phyloP scores from a whole-genome alignment of 352 stramenopile species.

The Thalassiosira hispida region DNA sequence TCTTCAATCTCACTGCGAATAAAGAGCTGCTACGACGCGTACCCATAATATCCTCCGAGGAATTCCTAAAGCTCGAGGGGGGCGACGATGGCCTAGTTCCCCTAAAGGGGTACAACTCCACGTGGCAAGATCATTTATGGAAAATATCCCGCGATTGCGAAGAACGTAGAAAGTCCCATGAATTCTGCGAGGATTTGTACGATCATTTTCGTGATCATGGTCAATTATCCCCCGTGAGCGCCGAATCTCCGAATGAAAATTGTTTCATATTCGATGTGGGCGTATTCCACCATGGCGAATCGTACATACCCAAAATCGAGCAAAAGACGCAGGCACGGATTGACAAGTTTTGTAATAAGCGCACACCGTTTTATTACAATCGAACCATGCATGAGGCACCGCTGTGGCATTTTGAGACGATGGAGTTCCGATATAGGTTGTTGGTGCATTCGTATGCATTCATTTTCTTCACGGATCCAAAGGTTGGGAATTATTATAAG shows the following conservation, averaged over 20 bases:
- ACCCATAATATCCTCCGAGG: slow-evolving; percentile 64
- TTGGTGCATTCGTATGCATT: slow-evolving; percentile 84
- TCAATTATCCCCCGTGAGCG: slow-evolving; percentile 46
- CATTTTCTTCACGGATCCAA: slow-evolving; percentile 77
- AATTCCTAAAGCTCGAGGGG: slow-evolving; percentile 79
- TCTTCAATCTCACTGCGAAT: slow-evolving; percentile 67
- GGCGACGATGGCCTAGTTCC: slow-evolving; percentile 32
- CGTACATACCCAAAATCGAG: slow-evolving; percentile 35
- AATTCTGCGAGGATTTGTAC: slow-evolving; percentile 65
- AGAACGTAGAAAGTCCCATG: slow-evolving; percentile 35
- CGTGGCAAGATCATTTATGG: slow-evolving; percentile 30
- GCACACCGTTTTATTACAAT: slow-evolving; percentile 61
- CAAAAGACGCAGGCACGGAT: slow-evolving; percentile 46
- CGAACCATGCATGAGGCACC: slow-evolving; percentile 57
- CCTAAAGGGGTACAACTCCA: slow-evolving; percentile 32
- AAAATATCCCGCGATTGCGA: slow-evolving; percentile 33
- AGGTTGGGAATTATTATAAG: slow-evolving; percentile 78
- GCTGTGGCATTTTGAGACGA: slow-evolving; percentile 65
- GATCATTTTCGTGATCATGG: slow-evolving; percentile 55
- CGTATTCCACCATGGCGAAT: slow-evolving; percentile 47
- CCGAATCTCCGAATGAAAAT: slow-evolving; percentile 29
- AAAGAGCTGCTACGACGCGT: slow-evolving; percentile 66
- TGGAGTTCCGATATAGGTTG: slow-evolving; percentile 38
- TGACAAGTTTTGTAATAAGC: slow-evolving; percentile 57
- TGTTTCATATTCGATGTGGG: slow-evolving; percentile 75